Evolutionary conservation across 306 rosid genomes (phyloP), one percentile per base, ranked within the genome.

Genomic region (Cucurbita maxima): DNA sequence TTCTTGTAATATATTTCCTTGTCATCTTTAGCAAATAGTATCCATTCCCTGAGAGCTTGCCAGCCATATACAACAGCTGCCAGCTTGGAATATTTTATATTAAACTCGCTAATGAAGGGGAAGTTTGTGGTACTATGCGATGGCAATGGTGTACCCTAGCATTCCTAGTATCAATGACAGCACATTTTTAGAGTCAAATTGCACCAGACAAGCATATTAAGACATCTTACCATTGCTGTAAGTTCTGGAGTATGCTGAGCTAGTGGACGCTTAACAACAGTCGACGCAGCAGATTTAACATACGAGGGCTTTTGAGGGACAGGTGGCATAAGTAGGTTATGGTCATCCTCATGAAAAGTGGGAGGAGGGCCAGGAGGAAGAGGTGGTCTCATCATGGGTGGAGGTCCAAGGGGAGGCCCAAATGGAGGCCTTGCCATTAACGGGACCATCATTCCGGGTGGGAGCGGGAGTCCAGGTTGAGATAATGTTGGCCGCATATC

Each of bases 171-270:
- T 4, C 73, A 44, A 43, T 20, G 37, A 66, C 51, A 7, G 14
- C 57, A 68, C 22, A 68, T 47, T 68, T 15, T 22, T 25, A 45
- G 7, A 47, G 41, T 47, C 22, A 47, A 68, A 68, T 47, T 30
- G 59, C 47, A 70, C 44, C 10, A 70, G 59, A 15, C 7, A 15
- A 16, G 8, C 30, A 34, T 4, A 47, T 13, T 47, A 25, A 48
- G 59, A 50, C 76, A 72, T 77, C 91, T 85, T 44, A 95, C 99
- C 99, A 95, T 95, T 59, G 99, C 77, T 48, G 97, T 95, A 70
- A 95, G 99, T 79, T 95, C 99, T 53, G 99, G 99, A 76, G 96
- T 95, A 87, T 95, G 99, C 88, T 95, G 99, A 75, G 99, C 99
- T 51, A 95, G 82, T 57, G 99, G 99, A 75, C 96, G 86, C 85